phyloP scores from a whole-genome alignment of 1,284 basidiomycete genomes.

The Clitocybe nebularis region DNA sequence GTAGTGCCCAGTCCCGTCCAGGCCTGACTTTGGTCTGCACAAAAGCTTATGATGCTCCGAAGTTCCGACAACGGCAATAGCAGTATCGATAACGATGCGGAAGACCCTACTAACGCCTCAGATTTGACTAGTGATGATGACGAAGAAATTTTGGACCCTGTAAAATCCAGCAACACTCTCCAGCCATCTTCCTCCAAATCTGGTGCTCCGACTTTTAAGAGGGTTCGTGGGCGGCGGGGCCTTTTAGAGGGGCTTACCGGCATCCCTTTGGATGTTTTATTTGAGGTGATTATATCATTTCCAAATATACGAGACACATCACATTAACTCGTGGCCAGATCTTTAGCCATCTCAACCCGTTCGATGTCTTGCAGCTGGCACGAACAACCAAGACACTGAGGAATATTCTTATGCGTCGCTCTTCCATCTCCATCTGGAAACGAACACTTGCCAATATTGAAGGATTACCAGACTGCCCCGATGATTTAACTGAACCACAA shows the following conservation, averaged over 20 bases:
- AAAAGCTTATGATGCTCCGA: background rate
- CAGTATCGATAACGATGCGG: background rate
- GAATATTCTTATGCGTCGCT: constrained; percentile 1
- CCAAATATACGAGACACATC: background rate
- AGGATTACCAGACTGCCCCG: constrained; percentile 5
- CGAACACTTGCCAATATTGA: background rate
- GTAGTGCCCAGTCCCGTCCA: background rate
- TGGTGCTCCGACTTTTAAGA: background rate
- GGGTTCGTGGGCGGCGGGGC: background rate
- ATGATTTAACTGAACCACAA: constrained; percentile 3
- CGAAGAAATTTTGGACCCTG: background rate
- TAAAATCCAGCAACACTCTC: background rate
- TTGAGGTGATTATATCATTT: background rate
- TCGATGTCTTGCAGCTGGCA: constrained; percentile 4
- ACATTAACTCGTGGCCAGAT: background rate
- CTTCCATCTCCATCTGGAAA: background rate
- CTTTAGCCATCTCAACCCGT: constrained; percentile 5
- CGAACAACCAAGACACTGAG: constrained; percentile 4
- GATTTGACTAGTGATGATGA: background rate
- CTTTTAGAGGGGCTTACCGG: background rate
- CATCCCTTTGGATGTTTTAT: constrained; percentile 2
- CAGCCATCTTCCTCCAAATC: background rate
- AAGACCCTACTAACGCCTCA: background rate
- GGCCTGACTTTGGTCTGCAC: background rate
- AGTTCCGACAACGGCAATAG: background rate